Percentiles rank a stretch among this genome's conserved stretches.
Conservation (phyloP, 1,284 basidiomycete genomes). For the Tylopilus sp. region DNA sequence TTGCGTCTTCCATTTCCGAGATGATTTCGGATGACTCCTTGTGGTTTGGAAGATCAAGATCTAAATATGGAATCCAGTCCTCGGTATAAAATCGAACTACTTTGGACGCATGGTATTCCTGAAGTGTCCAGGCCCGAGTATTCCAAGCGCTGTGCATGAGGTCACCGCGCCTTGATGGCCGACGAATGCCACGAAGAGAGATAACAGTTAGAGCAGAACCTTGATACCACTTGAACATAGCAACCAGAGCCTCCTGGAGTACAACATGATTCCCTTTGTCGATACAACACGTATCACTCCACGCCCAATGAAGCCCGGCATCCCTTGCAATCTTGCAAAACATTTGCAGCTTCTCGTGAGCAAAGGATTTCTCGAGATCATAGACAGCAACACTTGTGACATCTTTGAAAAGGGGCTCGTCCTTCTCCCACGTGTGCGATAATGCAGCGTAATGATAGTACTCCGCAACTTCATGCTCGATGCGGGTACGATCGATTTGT, state of each 20-base stretch:
- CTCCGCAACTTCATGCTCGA: not conserved
- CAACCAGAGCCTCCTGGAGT: constrained; percentile 4
- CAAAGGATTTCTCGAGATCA: not conserved
- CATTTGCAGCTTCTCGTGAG: constrained; percentile 6
- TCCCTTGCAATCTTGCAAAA: constrained; percentile 7
- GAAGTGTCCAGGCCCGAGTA: constrained; percentile 9
- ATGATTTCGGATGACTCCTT: constrained; percentile 6
- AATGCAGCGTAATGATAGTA: constrained; percentile 8
- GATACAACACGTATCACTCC: constrained; percentile 7
- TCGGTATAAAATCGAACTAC: constrained; percentile 4
- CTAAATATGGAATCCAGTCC: constrained; percentile 6
- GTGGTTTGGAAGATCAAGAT: constrained; percentile 3
- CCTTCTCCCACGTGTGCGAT: constrained; percentile 12
- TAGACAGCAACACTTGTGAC: not conserved
- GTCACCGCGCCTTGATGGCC: not conserved
- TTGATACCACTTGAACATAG: constrained; percentile 17
- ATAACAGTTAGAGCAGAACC: constrained; percentile 1
- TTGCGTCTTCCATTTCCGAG: constrained; percentile 3
- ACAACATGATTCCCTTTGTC: not conserved
- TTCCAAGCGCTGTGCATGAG: constrained; percentile 7
- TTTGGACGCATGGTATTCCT: not conserved
- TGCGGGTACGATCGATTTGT: not conserved
- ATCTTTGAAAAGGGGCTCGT: constrained; percentile 8
- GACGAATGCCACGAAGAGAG: not conserved
- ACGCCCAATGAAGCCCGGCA: constrained; percentile 5